These are phyloP conservation scores for Micractinium sp. DNA, from an alignment of 139 green algal species.

Conservation along the genomic window DNA sequence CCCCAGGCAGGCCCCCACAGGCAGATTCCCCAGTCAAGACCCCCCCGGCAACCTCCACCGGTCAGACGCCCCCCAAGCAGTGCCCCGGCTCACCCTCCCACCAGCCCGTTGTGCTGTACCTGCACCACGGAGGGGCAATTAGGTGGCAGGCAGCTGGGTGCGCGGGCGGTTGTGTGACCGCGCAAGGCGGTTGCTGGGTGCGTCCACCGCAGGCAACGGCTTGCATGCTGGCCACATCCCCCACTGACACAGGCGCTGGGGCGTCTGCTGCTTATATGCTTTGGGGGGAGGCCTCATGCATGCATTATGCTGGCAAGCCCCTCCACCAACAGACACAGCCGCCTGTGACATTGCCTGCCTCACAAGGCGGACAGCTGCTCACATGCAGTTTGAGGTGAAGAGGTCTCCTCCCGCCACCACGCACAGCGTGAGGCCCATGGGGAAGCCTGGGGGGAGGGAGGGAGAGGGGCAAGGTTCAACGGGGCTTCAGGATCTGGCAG, in stretches of 20 bases:
- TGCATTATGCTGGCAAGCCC: no score
- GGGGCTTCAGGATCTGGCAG: neutral
- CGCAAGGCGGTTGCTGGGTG: no score
- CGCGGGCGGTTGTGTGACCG: neutral
- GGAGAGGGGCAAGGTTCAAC: neutral
- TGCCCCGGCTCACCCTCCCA: conserved; percentile 9
- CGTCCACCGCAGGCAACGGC: neutral
- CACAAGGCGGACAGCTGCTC: neutral
- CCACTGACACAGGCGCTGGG: no score
- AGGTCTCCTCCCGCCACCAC: conserved; percentile 34
- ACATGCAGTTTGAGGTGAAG: conserved; percentile 42
- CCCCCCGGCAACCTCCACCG: no score
- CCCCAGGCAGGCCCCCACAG: no score
- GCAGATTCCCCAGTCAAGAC: neutral
- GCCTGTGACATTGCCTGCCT: no score
- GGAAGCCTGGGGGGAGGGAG: neutral
- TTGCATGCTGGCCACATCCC: neutral
- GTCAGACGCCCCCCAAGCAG: neutral
- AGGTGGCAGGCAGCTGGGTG: neutral
- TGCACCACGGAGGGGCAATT: conserved; percentile 17
- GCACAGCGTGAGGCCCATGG: conserved; percentile 31
- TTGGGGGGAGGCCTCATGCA: no score
- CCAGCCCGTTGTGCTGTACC: neutral
- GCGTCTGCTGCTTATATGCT: no score
- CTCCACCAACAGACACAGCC: no score